phyloP scores from a whole-genome alignment of 164 flowering plant species.

The Vitis cinerea region DNA sequence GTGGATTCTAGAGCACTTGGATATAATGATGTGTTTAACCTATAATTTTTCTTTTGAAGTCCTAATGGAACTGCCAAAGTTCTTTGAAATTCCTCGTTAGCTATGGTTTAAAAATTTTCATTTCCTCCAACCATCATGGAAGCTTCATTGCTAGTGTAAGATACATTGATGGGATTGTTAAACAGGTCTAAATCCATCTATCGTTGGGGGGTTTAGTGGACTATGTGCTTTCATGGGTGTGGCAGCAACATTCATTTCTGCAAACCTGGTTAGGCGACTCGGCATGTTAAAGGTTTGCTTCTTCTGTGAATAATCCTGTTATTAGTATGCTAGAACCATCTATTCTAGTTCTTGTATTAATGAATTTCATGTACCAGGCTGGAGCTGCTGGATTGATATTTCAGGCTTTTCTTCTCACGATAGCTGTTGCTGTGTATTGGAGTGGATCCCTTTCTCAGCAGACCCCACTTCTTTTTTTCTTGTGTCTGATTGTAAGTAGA shows the following conservation, averaged over 20 bases:
- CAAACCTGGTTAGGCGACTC: slow-evolving; percentile 64
- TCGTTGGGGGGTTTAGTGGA: slow-evolving; percentile 94
- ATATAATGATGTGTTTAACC: no score
- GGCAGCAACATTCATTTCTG: slow-evolving; percentile 91
- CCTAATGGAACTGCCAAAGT: no score
- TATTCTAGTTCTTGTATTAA: slow-evolving; percentile 19
- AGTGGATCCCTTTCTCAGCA: slow-evolving; percentile 73
- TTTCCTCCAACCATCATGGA: neutral
- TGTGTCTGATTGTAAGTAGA: slow-evolving; percentile 74
- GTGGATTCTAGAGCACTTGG: no score
- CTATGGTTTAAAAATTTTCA: no score
- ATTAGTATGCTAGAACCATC: neutral
- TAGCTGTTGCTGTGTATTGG: slow-evolving; percentile 89
- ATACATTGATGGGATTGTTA: slow-evolving; percentile 5
- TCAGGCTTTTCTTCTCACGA: slow-evolving; percentile 85
- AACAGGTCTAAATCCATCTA: slow-evolving; percentile 87
- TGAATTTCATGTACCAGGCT: slow-evolving; percentile 51
- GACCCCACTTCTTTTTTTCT: slow-evolving; percentile 78
- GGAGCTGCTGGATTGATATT: slow-evolving; percentile 89
- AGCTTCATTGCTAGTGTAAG: neutral
- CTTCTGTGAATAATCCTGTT: slow-evolving; percentile 3
- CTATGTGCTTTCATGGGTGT: slow-evolving; percentile 98
- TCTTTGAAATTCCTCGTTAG: no score
- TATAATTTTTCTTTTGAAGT: no score
- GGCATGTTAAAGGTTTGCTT: slow-evolving; percentile 88